Evolutionary conservation across 2,329 filamentous ascomycete genomes (phyloP), one percentile per base, ranked within the genome.

Genomic region (Talaromyces funiculosus): DNA sequence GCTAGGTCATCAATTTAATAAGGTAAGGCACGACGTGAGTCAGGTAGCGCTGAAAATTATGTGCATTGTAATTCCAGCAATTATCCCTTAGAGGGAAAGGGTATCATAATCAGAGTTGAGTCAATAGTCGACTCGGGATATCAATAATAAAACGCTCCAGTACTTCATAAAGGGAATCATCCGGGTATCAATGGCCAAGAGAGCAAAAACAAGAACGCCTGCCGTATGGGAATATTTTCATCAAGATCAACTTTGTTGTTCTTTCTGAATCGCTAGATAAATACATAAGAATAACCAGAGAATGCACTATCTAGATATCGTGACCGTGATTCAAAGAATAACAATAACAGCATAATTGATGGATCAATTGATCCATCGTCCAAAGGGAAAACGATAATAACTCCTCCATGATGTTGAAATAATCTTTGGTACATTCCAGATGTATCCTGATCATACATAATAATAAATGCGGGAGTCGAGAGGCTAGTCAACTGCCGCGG

Each of bases 181-280:
- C 43, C 7, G 54, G 54, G 54, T 57, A 57, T 57, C 54, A 57
- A 45, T 45, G 29, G 40, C 16, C 40, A 26, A 47, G 42, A n/a
- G 9, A 3, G 1, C 31, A 33, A 26, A 37, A 45, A 31, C 12
- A 47, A 22, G 5, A 47, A 57, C 54, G 54, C 54, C 54, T 24
- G 54, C 40, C 29, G 31, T 57, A 26, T 57, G 54, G 54, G 40
- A 57, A 57, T 57, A 37, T 5, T 33, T 43, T 22, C 38, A 45
- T 45, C 54, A 45, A 57, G 54, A 57, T 22, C 29, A 57, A 57
- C 18, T 57, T 18, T 3, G 47, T 51, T 51, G 47, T 51, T 29
- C 47, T 47, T n/a, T 29, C n/a, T 51, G 47, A 51, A 35, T 35
- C n/a, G 26, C 29, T 51, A 20, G 29, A 9, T 51, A 51, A 33